These are phyloP conservation scores for Hypericum androsaemum DNA, from an alignment of 345 rosid genomes.

Conservation along the genomic window DNA sequence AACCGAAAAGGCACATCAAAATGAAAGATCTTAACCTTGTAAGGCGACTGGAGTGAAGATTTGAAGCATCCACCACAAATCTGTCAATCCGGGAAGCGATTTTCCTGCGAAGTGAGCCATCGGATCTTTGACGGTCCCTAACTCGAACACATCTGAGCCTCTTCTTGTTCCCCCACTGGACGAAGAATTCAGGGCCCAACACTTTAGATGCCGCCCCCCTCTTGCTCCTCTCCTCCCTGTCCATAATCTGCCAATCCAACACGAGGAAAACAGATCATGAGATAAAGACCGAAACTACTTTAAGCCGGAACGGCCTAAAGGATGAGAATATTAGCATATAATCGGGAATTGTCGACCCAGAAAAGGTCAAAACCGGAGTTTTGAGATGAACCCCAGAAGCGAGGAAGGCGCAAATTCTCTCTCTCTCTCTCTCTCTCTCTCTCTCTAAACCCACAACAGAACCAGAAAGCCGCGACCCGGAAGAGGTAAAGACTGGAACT, in stretches of 20 bases:
- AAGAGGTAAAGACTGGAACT: too few relatives aligned
- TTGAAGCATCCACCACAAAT: constrained; percentile 23
- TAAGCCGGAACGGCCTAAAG: too few relatives aligned
- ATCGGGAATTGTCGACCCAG: too few relatives aligned
- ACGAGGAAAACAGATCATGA: neutral
- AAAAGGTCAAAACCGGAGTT: too few relatives aligned
- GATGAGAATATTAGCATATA: too few relatives aligned
- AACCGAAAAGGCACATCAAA: neutral
- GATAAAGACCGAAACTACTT: neutral
- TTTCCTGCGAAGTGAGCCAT: constrained; percentile 36
- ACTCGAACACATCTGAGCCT: constrained; percentile 67
- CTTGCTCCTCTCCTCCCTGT: constrained; percentile 38
- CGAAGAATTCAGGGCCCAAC: constrained; percentile 39
- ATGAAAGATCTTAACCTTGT: constrained; percentile 30
- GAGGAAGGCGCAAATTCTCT: too few relatives aligned
- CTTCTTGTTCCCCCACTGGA: constrained; percentile 75
- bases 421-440: too few relatives aligned
- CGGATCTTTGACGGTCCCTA: constrained; percentile 48
- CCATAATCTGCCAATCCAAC: constrained; percentile 24
- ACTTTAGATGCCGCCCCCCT: constrained; percentile 27
- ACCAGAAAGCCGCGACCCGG: too few relatives aligned
- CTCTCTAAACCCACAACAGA: too few relatives aligned
- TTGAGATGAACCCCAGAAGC: too few relatives aligned
- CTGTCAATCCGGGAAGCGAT: constrained; percentile 37
- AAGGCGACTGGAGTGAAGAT: constrained; percentile 33